Evolutionary conservation across 148 eudicot genomes (phyloP), one percentile per base, ranked within the genome.

Genomic region (Arctostaphylos glauca): DNA sequence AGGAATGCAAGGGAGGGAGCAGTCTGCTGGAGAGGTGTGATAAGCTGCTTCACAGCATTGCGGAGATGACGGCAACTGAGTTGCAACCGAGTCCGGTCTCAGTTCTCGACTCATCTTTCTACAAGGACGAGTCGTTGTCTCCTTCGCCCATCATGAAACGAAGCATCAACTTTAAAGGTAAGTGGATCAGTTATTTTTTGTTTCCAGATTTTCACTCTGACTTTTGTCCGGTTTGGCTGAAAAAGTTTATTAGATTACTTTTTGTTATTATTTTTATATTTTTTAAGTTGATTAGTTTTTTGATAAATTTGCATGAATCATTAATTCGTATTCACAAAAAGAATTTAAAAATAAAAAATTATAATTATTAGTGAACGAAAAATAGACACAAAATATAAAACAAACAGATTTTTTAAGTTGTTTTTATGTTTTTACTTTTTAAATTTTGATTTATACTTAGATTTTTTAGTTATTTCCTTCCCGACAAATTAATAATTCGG

Each of bases 101-200:
- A 9, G 99, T 97, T 54, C 93, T 97, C 0, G 99, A 97, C 90
- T 92, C 98, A 4, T 93, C 94, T 54, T 93, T 92, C 83, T 91
- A 91, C 94, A 96, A 88, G 84, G 98, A 94, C 84, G 98, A 94
- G 55, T 91, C 93, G n/a, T 91, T 87, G 52, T 93, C 97, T 15
- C 99, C 99, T 3, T 97, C 99, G 9, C 99, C 99, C 0, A 89
- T 97, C 64, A 93, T 89, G 89, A 94, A 92, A 62, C 95, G 99
- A 5, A 90, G 83, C 86, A 90, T 94, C 78, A 89, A 91, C 85
- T 94, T 93, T 89, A 91, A 90, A 97, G 99, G 99, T 97, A 92
- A 71, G 62, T 5, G 38, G 38, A 31, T 31, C 38, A 31, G 38
- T 43, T 21, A 6, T 54, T 72, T 54, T 72, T 67, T 23, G 25